phyloP scores from a whole-genome alignment of 441 rosid genomes.

The Erodium texanum region DNA sequence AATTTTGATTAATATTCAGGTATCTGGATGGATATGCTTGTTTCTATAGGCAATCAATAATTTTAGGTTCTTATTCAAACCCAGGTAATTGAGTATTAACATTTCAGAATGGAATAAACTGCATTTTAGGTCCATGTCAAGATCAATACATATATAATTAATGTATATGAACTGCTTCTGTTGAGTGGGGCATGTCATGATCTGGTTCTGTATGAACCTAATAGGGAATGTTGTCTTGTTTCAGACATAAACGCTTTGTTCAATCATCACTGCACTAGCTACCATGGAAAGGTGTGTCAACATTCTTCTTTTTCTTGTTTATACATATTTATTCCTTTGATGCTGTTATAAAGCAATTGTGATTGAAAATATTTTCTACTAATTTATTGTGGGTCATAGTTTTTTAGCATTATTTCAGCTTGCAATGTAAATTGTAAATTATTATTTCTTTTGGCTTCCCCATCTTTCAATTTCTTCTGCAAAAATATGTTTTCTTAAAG shows the following conservation, averaged over 20 bases:
- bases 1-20: slow-evolving; percentile 36
- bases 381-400: too few relatives aligned
- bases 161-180: background rate
- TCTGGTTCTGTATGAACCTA: slow-evolving; percentile 5
- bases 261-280: slow-evolving; percentile 56
- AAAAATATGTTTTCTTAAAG: too few relatives aligned
- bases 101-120: too few relatives aligned
- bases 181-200: background rate
- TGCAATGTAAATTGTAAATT: background rate
- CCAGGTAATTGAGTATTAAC: slow-evolving; percentile 50
- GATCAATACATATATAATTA: background rate
- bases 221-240: slow-evolving; percentile 4
- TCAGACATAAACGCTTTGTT: slow-evolving; percentile 75
- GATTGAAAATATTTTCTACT: too few relatives aligned
- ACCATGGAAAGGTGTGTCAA: slow-evolving; percentile 67
- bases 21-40: slow-evolving; percentile 70
- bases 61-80: slow-evolving; percentile 64
- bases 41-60: slow-evolving; percentile 71
- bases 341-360: background rate
- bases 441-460: too few relatives aligned
- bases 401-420: background rate
- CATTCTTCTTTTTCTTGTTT: slow-evolving; percentile 10
- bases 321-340: background rate
- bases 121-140: too few relatives aligned
- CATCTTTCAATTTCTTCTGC: too few relatives aligned